A percentile compares a stretch with the other conserved stretches of the same genome.
phyloP scores from a whole-genome alignment of 352 stramenopile genomes.

The Sclerospora graminicola region DNA sequence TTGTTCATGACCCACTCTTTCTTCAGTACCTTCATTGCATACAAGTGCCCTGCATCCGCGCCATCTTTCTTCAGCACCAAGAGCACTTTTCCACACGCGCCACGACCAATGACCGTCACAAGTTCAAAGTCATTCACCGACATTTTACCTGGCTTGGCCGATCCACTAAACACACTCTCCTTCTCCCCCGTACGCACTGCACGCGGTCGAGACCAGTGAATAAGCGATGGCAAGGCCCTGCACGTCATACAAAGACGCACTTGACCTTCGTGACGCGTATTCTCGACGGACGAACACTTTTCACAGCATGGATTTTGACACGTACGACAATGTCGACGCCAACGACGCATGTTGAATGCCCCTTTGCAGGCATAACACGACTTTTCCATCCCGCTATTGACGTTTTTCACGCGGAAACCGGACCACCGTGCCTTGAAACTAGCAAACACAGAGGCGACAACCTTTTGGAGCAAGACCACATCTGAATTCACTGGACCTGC shows the following conservation, averaged over 20 bases:
- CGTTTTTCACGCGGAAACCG: conserved; percentile 63
- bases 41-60: conserved; percentile 42
- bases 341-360: conserved; percentile 61
- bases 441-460: conserved; percentile 47
- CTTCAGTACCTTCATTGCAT: conserved; percentile 73
- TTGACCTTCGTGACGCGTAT: conserved; percentile 50
- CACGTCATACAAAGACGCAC: conserved; percentile 57
- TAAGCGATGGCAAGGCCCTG: conserved; percentile 42
- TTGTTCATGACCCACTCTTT: conserved; percentile 81
- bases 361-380: conserved; percentile 57
- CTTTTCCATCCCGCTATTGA: conserved; percentile 62
- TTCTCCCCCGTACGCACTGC: conserved; percentile 57
- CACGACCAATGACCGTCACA: conserved; percentile 58
- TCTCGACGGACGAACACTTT: conserved; percentile 58
- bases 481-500: conserved; percentile 31
- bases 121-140: conserved; percentile 69
- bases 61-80: conserved; percentile 64
- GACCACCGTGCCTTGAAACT: conserved; percentile 67
- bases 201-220: conserved; percentile 58
- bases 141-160: conserved; percentile 55
- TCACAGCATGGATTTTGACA: conserved; percentile 59
- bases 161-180: conserved; percentile 56
- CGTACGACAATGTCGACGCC: conserved; percentile 57
- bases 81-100: conserved; percentile 60
- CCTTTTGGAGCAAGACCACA: conserved; percentile 37